Evolutionary conservation across 169 alveolate species (phyloP).

Genomic region (Ichthyophthirius multifiliis): DNA sequence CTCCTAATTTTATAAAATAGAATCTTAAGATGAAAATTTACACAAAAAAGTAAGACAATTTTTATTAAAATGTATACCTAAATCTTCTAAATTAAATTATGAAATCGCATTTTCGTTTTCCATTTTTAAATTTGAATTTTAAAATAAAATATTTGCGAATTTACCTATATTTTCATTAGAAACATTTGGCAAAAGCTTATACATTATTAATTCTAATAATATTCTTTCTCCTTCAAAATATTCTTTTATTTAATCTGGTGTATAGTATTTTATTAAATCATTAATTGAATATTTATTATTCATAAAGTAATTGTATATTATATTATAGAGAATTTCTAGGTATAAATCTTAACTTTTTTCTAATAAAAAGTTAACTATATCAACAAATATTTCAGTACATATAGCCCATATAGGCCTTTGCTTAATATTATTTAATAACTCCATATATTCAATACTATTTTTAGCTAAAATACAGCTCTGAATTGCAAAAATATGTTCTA

Average conservation of each 20-base stretch:
- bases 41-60: background rate
- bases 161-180: background rate
- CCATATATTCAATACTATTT: background rate
- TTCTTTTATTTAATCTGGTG: background rate
- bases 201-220: background rate
- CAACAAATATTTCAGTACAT: background rate
- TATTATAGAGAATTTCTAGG: background rate
- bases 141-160: background rate
- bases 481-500: background rate
- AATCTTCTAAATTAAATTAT: background rate
- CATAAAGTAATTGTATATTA: background rate
- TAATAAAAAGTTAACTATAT: background rate
- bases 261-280: background rate
- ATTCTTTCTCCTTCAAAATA: conserved; percentile 6
- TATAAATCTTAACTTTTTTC: background rate
- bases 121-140: background rate
- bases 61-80: background rate
- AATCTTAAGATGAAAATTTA: background rate
- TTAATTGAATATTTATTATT: background rate
- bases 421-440: background rate
- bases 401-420: background rate
- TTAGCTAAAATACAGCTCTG: background rate
- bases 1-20: background rate
- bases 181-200: background rate
- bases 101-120: background rate